Conservation (phyloP, 1,139 yeast species). For the Sugiyamaella japonica region DNA sequence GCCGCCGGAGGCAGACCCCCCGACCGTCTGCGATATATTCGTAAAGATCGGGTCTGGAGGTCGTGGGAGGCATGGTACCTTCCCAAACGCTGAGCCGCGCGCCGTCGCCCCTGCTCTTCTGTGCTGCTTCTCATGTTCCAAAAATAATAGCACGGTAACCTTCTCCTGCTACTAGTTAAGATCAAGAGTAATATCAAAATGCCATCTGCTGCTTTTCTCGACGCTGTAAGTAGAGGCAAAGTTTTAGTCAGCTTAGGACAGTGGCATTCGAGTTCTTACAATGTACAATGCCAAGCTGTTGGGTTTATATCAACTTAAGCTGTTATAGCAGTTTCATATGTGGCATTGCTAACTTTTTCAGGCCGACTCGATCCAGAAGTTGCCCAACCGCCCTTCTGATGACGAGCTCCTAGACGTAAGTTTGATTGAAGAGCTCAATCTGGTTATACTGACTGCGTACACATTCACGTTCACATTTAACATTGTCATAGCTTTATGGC, state of each 20-base stretch:
- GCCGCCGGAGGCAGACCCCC: too few relatives aligned
- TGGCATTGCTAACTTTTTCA: constrained; percentile 30
- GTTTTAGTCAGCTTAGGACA: neutral
- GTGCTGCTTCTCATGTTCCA: neutral
- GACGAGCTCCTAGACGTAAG: constrained; percentile 69
- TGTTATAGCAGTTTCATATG: too few relatives aligned
- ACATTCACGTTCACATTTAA: constrained; percentile 36
- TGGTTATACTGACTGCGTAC: too few relatives aligned
- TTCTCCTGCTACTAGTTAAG: neutral
- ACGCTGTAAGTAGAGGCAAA: constrained; percentile 28
- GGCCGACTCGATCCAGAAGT: constrained; percentile 79
- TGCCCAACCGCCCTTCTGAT: constrained; percentile 77
- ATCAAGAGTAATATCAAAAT: constrained; percentile 20
- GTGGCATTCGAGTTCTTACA: too few relatives aligned
- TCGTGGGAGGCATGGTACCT: too few relatives aligned
- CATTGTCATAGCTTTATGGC: constrained; percentile 58
- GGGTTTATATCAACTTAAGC: too few relatives aligned
- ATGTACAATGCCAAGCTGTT: too few relatives aligned
- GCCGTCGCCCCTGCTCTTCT: too few relatives aligned
- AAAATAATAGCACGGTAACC: too few relatives aligned
- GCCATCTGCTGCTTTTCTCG: constrained; percentile 36
- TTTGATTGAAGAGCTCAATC: neutral
- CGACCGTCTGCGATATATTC: too few relatives aligned
- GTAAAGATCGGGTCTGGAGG: too few relatives aligned
- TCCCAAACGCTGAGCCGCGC: too few relatives aligned